Conservation (phyloP, 2,329 filamentous ascomycete genomes). For the Fusarium penzigii region DNA sequence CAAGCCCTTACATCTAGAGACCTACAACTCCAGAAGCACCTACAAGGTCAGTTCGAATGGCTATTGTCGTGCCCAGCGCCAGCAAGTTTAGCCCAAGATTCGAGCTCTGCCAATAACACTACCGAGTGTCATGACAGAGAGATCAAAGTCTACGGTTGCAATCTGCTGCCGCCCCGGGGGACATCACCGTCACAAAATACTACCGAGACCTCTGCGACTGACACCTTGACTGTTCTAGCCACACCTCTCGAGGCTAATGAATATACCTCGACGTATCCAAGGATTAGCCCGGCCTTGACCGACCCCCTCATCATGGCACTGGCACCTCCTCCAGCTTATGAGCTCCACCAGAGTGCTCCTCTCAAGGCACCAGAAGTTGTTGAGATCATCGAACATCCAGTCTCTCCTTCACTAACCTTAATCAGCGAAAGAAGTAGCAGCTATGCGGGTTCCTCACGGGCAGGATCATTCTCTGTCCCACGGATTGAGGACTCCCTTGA, state of each 20-base stretch:
- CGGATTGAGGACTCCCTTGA: conserved; percentile 66
- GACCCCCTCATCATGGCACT: conserved; percentile 26
- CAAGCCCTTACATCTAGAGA: conserved; percentile 25
- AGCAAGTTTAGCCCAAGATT: conserved; percentile 23
- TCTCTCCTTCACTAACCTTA: conserved; percentile 36
- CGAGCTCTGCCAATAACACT: conserved; percentile 13
- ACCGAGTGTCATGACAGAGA: conserved; percentile 12
- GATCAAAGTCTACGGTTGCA: conserved; percentile 51
- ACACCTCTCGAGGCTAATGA: conserved; percentile 40
- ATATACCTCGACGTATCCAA: conserved; percentile 17
- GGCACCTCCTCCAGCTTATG: conserved; percentile 27
- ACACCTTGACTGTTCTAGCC: conserved; percentile 50
- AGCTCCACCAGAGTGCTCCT: conserved; percentile 20
- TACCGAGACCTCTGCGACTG: conserved; percentile 25
- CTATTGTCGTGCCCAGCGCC: conserved; percentile 43
- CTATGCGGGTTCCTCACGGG: conserved; percentile 35
- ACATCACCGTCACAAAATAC: conserved; percentile 20
- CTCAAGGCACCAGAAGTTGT: conserved; percentile 34
- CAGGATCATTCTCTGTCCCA: conserved; percentile 38
- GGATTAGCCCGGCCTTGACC: conserved; percentile 10
- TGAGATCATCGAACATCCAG: conserved; percentile 32
- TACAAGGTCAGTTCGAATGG: conserved; percentile 53
- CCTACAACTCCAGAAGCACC: conserved; percentile 43
- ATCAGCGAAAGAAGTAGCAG: conserved; percentile 35
- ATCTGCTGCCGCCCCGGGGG: conserved; percentile 45